phyloP scores from a whole-genome alignment of 1,139 yeast species.

The Geotrichum phurueaensis region DNA sequence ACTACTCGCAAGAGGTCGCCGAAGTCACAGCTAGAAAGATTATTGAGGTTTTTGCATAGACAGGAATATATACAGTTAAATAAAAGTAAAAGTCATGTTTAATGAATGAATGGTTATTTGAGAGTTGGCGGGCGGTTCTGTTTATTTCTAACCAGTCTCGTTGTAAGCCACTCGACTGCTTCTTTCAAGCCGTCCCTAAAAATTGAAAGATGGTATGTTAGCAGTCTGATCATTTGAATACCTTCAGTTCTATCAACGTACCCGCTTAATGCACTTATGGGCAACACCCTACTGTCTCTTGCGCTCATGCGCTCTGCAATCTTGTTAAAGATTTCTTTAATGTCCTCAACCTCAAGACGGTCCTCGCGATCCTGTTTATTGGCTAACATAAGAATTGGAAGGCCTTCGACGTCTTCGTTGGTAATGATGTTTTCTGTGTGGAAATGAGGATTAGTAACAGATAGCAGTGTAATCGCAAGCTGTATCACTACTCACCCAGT shows the following conservation, averaged over 20 bases:
- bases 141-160: conserved; percentile 73
- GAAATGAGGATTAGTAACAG: neutral
- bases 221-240: neutral
- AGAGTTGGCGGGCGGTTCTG: conserved; percentile 60
- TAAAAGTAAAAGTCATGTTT: neutral
- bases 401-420: conserved; percentile 59
- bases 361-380: conserved; percentile 90
- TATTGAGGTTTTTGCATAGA: neutral
- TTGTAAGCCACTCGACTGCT: conserved; percentile 82
- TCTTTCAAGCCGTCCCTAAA: conserved; percentile 69
- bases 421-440: conserved; percentile 38
- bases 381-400: conserved; percentile 89
- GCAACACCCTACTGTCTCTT: conserved; percentile 81
- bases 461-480: neutral
- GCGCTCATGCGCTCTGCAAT: conserved; percentile 81
- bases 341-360: conserved; percentile 69
- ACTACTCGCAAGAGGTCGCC: conserved; percentile 49
- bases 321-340: conserved; percentile 74
- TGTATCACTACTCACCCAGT: conserved; percentile 29
- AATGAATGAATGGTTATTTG: conserved; percentile 7
- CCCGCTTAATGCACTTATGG: conserved; percentile 78
- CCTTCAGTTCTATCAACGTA: conserved; percentile 1
- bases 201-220: neutral
- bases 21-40: conserved; percentile 35
- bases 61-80: neutral